Percentiles rank a stretch among this genome's conserved stretches.
These are phyloP conservation scores for Dothiorella sarmentorum DNA, from an alignment of 2,329 filamentous ascomycete species.

Conservation along the genomic window DNA sequence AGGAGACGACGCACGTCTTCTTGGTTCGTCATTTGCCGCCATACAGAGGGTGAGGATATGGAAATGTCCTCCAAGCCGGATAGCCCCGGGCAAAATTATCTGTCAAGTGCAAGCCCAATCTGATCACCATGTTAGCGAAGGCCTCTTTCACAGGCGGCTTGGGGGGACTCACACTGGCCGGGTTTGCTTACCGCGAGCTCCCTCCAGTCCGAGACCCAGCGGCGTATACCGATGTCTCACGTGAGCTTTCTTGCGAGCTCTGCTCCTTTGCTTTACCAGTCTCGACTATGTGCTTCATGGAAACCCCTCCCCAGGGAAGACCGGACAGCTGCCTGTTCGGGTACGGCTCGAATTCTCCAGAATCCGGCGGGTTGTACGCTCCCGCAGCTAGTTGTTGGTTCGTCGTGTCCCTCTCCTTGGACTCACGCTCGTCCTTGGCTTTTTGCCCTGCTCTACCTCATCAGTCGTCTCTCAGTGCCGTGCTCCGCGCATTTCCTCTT, in stretches of 20 bases:
- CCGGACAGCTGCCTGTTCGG: slow-evolving; percentile 56
- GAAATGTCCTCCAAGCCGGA: slow-evolving; percentile 30
- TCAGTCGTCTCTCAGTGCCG: neutral
- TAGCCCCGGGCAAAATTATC: slow-evolving; percentile 40
- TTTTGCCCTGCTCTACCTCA: slow-evolving; percentile 59
- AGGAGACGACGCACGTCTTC: too few relatives aligned
- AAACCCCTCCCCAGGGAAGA: slow-evolving; percentile 69
- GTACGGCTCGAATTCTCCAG: slow-evolving; percentile 51
- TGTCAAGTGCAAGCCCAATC: slow-evolving; percentile 39
- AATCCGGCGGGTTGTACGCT: slow-evolving; percentile 60
- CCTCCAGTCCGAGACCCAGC: slow-evolving; percentile 36
- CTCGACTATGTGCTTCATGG: slow-evolving; percentile 52
- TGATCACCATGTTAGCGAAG: slow-evolving; percentile 30
- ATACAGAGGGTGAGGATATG: neutral
- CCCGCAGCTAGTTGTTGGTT: slow-evolving; percentile 63
- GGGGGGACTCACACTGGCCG: slow-evolving; percentile 26
- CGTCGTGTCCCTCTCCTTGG: slow-evolving; percentile 58
- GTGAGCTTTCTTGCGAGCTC: slow-evolving; percentile 39
- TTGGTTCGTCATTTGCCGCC: neutral
- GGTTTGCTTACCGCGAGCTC: slow-evolving; percentile 36
- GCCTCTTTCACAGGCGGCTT: neutral
- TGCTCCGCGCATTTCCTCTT: slow-evolving; percentile 34
- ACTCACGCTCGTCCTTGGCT: slow-evolving; percentile 64
- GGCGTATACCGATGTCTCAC: slow-evolving; percentile 39
- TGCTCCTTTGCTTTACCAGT: slow-evolving; percentile 45